Percentiles rank a stretch among this genome's conserved stretches.
These are phyloP conservation scores for Sporisorium reilianum DNA, from an alignment of 1,284 basidiomycete genomes.

Conservation along the genomic window DNA sequence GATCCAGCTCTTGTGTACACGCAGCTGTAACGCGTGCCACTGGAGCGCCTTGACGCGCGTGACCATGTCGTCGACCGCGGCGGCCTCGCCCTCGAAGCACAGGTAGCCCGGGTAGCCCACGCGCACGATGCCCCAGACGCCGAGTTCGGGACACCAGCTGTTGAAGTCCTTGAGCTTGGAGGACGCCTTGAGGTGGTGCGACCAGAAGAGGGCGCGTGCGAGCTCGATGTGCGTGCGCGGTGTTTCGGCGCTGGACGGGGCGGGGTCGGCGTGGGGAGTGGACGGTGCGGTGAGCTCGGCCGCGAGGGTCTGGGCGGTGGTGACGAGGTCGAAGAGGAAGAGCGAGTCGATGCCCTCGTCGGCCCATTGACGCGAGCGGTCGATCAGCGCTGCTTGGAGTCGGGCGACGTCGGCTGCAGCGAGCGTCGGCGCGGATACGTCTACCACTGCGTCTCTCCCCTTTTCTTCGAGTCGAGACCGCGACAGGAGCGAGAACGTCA, in stretches of 20 bases:
- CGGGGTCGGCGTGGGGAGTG: background rate
- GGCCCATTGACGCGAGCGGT: conserved; percentile 18
- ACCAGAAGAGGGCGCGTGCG: conserved; percentile 48
- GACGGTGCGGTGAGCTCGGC: conserved; percentile 8
- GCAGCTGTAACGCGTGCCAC: conserved; percentile 53
- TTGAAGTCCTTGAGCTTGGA: conserved; percentile 55
- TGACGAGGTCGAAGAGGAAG: conserved; percentile 42
- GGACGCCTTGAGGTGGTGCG: conserved; percentile 53
- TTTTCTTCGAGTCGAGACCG: background rate
- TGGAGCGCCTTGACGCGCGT: conserved; percentile 50
- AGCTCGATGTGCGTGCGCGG: conserved; percentile 5
- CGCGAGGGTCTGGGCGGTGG: conserved; percentile 31
- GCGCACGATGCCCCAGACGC: conserved; percentile 51
- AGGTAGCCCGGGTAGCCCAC: conserved; percentile 58
- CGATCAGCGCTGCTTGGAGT: conserved; percentile 14
- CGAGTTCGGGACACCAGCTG: conserved; percentile 53
- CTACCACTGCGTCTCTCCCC: conserved; percentile 14
- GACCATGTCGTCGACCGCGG: conserved; percentile 52
- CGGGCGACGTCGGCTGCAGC: background rate
- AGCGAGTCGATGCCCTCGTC: conserved; percentile 39
- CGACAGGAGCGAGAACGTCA: conserved; percentile 24
- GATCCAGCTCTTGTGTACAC: conserved; percentile 27
- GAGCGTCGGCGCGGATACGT: conserved; percentile 33
- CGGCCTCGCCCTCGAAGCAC: conserved; percentile 50
- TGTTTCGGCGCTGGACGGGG: background rate